A percentile compares a stretch with the other conserved stretches of the same genome.
phyloP scores from a whole-genome alignment of 176 grass and related monocot species.

The Hsuehochloa calcarea region DNA sequence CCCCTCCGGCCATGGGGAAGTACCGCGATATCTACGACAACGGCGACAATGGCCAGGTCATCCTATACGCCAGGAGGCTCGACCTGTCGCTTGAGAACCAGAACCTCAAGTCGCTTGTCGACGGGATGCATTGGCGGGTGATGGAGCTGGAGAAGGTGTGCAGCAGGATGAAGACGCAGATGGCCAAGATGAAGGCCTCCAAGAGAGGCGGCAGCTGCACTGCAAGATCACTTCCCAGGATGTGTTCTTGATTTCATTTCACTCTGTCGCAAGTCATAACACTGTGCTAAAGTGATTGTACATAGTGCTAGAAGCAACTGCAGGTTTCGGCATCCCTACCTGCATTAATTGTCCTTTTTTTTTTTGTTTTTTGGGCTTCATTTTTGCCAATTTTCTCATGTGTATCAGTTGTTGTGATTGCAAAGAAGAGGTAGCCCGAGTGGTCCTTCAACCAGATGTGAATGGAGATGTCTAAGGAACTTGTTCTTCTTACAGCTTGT shows the following conservation, averaged over 20 bases:
- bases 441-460: background rate
- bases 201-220: conserved; percentile 16
- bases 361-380: background rate
- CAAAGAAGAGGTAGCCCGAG: conserved; percentile 1
- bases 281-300: conserved; percentile 30
- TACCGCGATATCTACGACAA: background rate
- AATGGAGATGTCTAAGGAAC: conserved; percentile 11
- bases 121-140: too few species aligned
- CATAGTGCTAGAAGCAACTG: conserved; percentile 29
- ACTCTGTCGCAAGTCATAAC: background rate
- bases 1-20: conserved; percentile 3
- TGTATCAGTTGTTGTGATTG: conserved; percentile 32
- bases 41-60: too few species aligned
- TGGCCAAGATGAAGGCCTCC: conserved; percentile 14
- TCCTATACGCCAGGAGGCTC: too few species aligned
- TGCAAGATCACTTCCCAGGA: conserved; percentile 71
- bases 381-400: conserved; percentile 15
- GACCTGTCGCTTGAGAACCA: too few species aligned
- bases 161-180: too few species aligned
- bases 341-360: background rate
- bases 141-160: too few species aligned
- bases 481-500: background rate
- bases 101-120: too few species aligned
- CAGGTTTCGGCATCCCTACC: conserved; percentile 17
- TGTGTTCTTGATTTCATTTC: conserved; percentile 72